These are phyloP conservation scores for Mitragyna speciosa DNA, from an alignment of 257 asterid species.

Conservation along the genomic window DNA sequence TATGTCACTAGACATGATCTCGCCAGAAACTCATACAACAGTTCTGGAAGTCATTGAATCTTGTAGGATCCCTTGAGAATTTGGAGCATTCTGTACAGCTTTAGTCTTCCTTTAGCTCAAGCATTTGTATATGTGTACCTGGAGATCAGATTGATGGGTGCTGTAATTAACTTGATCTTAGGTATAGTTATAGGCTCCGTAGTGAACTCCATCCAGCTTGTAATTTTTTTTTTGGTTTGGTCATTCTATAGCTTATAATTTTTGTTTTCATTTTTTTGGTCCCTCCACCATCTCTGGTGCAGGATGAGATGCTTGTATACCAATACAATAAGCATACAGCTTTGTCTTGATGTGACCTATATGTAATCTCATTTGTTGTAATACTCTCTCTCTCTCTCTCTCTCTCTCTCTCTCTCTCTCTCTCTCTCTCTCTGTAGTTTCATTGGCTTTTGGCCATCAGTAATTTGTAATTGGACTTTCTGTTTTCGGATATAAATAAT, in stretches of 20 bases:
- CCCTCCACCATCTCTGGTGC: slow-evolving; percentile 8
- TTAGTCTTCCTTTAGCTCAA: slow-evolving; percentile 6
- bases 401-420: background rate
- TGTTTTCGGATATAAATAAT: too few relatives aligned
- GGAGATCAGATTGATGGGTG: slow-evolving; percentile 12
- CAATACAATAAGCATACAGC: slow-evolving; percentile 1
- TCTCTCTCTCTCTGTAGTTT: background rate
- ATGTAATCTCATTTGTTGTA: slow-evolving; percentile 14
- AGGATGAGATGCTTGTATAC: slow-evolving; percentile 35
- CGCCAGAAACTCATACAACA: slow-evolving; percentile 65
- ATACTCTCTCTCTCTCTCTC: background rate
- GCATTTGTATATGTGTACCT: background rate
- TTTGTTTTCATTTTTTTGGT: slow-evolving; percentile 17
- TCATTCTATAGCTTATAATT: slow-evolving; percentile 3
- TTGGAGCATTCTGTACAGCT: slow-evolving; percentile 17
- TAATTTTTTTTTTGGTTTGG: slow-evolving; percentile 17
- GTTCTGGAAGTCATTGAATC: slow-evolving; percentile 83
- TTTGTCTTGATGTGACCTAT: background rate
- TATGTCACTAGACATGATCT: slow-evolving; percentile 65
- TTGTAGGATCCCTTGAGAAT: slow-evolving; percentile 59
- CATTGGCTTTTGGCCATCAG: background rate
- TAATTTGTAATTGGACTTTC: background rate
- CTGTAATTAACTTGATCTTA: slow-evolving; percentile 13
- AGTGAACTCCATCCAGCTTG: slow-evolving; percentile 6
- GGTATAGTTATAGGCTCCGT: slow-evolving; percentile 15